Evolutionary conservation across 352 stramenopile species (phyloP).

Genomic region (Pythium monospermum): DNA sequence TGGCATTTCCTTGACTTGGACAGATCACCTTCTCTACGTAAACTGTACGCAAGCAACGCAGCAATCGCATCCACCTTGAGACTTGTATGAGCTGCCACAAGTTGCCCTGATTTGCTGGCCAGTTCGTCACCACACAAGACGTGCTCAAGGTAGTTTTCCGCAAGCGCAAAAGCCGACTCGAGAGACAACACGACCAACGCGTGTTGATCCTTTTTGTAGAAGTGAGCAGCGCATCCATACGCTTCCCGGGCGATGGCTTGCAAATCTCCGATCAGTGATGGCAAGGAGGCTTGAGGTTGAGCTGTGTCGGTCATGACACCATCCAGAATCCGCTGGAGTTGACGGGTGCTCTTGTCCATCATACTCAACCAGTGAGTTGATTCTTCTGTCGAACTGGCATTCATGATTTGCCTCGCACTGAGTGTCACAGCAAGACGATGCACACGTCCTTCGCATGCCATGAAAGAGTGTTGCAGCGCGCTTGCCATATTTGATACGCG

Average conservation of each 20-base stretch:
- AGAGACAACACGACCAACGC: slow-evolving; percentile 37
- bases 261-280: slow-evolving; percentile 44
- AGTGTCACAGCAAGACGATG: slow-evolving; percentile 4
- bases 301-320: slow-evolving; percentile 4
- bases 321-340: slow-evolving; percentile 6
- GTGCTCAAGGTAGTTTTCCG: slow-evolving; percentile 57
- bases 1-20: slow-evolving; percentile 30
- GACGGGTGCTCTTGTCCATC: not conserved
- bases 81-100: slow-evolving; percentile 35
- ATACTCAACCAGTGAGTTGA: not conserved
- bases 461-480: slow-evolving; percentile 7
- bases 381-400: not conserved
- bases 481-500: not conserved
- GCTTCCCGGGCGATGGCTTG: slow-evolving; percentile 57
- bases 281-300: slow-evolving; percentile 9
- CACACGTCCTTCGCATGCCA: slow-evolving; percentile 12
- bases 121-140: slow-evolving; percentile 41
- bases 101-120: not conserved
- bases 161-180: slow-evolving; percentile 39
- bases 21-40: slow-evolving; percentile 29
- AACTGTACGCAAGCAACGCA: slow-evolving; percentile 55
- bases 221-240: slow-evolving; percentile 44
- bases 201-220: slow-evolving; percentile 44
- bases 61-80: slow-evolving; percentile 57
- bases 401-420: not conserved